phyloP scores from a whole-genome alignment of 2,329 filamentous ascomycete genomes.

The Colletotrichum sp. region DNA sequence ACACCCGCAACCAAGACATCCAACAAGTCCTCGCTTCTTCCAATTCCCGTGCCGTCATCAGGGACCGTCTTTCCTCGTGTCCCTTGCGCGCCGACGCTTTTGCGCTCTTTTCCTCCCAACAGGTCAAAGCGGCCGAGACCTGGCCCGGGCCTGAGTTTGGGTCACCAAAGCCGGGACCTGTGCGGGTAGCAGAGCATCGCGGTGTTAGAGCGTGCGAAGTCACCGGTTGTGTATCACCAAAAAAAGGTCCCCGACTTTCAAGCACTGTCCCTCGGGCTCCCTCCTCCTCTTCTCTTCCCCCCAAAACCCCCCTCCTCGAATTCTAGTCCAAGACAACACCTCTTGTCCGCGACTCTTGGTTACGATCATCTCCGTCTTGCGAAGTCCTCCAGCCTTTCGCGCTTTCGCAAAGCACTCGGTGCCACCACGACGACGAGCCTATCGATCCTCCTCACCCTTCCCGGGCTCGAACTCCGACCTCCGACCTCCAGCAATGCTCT shows the following conservation, averaged over 20 bases:
- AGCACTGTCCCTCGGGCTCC: not conserved
- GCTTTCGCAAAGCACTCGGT: not conserved
- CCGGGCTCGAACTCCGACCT: constrained; percentile 11
- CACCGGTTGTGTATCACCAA: constrained; percentile 20
- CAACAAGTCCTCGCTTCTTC: not conserved
- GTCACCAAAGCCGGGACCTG: constrained; percentile 10
- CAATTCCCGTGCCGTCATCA: not conserved
- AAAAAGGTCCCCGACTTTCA: not conserved
- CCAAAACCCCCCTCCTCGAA: not conserved
- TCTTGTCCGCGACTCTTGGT: not conserved
- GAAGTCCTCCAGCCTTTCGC: not conserved
- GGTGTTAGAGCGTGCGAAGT: constrained; percentile 14
- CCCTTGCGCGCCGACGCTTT: constrained; percentile 5
- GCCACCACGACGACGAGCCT: not conserved
- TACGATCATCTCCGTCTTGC: not conserved
- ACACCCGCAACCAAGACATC: not conserved
- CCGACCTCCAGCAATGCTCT: constrained; percentile 33
- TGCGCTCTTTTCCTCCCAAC: constrained; percentile 1
- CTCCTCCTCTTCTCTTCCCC: not conserved
- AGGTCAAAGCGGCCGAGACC: constrained; percentile 20
- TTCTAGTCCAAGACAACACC: not conserved
- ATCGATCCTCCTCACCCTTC: not conserved
- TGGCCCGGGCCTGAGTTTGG: constrained; percentile 11
- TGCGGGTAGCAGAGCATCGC: constrained; percentile 9
- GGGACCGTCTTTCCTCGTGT: not conserved